phyloP scores from a whole-genome alignment of 148 eudicot species.

The Rhododendron mucronatum region DNA sequence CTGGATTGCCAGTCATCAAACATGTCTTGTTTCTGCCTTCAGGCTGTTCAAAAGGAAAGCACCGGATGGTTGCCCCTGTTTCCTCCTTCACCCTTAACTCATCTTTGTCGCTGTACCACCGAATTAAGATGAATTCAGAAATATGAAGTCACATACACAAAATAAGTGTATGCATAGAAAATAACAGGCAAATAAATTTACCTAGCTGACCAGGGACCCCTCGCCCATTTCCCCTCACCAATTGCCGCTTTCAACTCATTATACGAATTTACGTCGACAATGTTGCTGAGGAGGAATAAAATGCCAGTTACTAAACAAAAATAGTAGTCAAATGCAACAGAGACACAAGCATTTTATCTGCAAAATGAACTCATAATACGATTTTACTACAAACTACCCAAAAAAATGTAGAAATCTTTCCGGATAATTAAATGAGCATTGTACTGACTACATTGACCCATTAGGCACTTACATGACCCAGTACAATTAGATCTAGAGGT shows the following conservation, averaged over 20 bases:
- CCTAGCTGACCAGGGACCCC: slow-evolving; percentile 99
- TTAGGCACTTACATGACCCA: not conserved
- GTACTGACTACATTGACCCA: not conserved
- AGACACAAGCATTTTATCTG: not conserved
- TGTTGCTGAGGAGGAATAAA: slow-evolving; percentile 51
- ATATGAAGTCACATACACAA: not conserved
- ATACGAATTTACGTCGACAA: slow-evolving; percentile 84
- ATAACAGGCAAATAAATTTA: slow-evolving; percentile 17
- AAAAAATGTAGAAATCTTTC: not conserved
- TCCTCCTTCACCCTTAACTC: slow-evolving; percentile 92
- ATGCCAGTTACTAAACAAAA: not conserved
- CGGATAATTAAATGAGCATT: not conserved
- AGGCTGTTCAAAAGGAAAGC: slow-evolving; percentile 95
- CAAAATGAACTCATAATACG: not conserved
- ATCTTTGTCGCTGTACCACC: slow-evolving; percentile 58
- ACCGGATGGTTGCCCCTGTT: slow-evolving; percentile 93
- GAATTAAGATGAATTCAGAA: slow-evolving; percentile 3
- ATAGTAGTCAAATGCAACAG: not conserved
- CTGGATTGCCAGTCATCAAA: slow-evolving; percentile 86
- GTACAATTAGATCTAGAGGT: not conserved
- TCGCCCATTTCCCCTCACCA: slow-evolving; percentile 89
- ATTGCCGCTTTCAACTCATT: slow-evolving; percentile 79
- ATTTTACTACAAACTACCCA: not conserved
- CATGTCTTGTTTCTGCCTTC: slow-evolving; percentile 55
- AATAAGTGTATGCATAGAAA: not conserved